A percentile compares a stretch with the other conserved stretches of the same genome.
Conservation (phyloP, 1,284 basidiomycete species). For the Earliella scabrosa region DNA sequence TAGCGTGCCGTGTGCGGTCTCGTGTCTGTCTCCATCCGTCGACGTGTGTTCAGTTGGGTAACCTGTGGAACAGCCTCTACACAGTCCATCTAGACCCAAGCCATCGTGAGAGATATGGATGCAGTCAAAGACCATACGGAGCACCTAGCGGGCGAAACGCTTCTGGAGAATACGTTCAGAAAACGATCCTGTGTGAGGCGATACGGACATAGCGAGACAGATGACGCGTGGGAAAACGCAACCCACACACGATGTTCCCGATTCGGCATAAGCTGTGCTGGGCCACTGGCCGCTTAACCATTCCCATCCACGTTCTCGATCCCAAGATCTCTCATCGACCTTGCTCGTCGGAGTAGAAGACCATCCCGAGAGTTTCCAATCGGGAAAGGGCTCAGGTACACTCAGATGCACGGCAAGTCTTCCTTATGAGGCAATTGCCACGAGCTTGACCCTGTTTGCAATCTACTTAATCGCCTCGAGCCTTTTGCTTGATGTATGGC, state of each 20-base stretch:
- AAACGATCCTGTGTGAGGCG: conserved; percentile 17
- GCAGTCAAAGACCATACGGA: not conserved
- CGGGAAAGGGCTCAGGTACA: no score
- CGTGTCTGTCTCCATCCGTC: no score
- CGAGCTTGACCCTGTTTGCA: no score
- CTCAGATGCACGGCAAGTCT: no score
- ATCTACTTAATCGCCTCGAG: no score
- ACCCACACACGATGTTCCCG: conserved; percentile 2
- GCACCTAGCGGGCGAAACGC: no score
- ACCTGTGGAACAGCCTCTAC: not conserved
- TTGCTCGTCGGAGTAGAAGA: not conserved
- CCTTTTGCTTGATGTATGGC: conserved; percentile 1
- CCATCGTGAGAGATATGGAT: not conserved
- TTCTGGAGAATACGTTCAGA: conserved; percentile 1
- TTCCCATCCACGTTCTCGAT: not conserved
- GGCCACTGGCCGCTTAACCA: conserved; percentile 14
- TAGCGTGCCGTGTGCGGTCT: no score
- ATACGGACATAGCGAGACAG: not conserved
- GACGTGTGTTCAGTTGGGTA: no score
- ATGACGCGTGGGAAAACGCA: conserved; percentile 10
- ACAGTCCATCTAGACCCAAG: not conserved
- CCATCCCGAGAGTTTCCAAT: not conserved
- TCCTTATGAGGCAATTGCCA: no score
- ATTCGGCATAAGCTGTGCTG: conserved; percentile 16
- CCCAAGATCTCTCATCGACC: not conserved